A percentile compares a stretch with the other conserved stretches of the same genome.
phyloP scores from a whole-genome alignment of 2,329 filamentous ascomycete genomes.

The Sporothrix dimorphospora region DNA sequence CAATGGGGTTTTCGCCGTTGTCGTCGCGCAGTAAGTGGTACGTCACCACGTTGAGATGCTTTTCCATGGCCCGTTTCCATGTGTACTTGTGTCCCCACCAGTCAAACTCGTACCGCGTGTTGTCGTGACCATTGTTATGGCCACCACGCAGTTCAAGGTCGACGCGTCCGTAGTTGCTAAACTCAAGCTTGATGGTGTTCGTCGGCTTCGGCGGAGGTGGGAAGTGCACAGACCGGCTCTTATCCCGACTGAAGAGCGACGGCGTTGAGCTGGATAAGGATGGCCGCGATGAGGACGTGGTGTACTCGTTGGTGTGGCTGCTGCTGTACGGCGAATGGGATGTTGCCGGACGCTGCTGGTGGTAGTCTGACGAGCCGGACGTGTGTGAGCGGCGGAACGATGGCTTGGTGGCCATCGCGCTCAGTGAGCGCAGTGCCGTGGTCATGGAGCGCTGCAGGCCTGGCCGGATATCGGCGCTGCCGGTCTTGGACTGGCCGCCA shows the following conservation, averaged over 20 bases:
- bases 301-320: conserved; percentile 40
- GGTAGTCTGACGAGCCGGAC: neutral
- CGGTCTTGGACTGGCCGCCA: neutral
- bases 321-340: conserved; percentile 41
- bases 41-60: conserved; percentile 69
- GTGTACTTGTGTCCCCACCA: conserved; percentile 88
- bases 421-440: conserved; percentile 51
- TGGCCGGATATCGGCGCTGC: conserved; percentile 38
- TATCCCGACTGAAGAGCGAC: conserved; percentile 37
- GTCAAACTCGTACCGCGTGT: conserved; percentile 84
- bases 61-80: conserved; percentile 77
- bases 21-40: conserved; percentile 79
- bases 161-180: conserved; percentile 95
- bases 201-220: conserved; percentile 55
- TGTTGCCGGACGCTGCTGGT: conserved; percentile 23
- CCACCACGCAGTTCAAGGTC: conserved; percentile 73
- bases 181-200: conserved; percentile 86
- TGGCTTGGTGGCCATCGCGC: conserved; percentile 38
- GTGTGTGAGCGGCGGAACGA: conserved; percentile 40
- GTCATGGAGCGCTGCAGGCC: conserved; percentile 53
- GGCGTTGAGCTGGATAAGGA: conserved; percentile 34
- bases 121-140: neutral
- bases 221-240: conserved; percentile 30
- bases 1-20: conserved; percentile 61
- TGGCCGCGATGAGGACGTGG: conserved; percentile 21